Conservation (phyloP, 108 stramenopile genomes). For the Skeletonema menzelii region DNA sequence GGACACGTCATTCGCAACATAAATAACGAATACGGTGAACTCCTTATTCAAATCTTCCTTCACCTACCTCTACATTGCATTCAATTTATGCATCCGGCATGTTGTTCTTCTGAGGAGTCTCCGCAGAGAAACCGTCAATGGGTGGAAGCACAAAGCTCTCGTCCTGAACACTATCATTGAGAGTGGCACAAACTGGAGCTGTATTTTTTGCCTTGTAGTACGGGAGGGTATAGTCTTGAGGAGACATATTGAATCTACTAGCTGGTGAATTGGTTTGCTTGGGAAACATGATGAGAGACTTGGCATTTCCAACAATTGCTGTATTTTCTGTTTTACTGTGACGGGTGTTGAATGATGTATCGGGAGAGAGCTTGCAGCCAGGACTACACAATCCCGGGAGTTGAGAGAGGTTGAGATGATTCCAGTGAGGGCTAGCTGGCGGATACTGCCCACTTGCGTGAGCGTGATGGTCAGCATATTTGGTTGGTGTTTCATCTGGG, state of each 20-base stretch:
- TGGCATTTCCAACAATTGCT: constrained; percentile 32
- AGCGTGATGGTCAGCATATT: constrained; percentile 13
- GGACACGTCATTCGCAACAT: neutral
- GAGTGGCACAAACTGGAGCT: constrained; percentile 6
- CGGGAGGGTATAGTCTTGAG: constrained; percentile 38
- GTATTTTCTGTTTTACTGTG: neutral
- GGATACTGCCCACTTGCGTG: constrained; percentile 1
- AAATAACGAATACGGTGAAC: neutral
- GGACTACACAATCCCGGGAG: constrained; percentile 44
- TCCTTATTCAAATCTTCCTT: neutral
- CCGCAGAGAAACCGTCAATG: constrained; percentile 40
- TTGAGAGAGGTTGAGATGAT: constrained; percentile 46
- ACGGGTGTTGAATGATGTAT: neutral
- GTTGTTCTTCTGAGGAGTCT: constrained; percentile 10
- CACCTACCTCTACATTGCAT: too few species aligned
- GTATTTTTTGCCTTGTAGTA: constrained; percentile 13
- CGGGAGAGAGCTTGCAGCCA: constrained; percentile 32
- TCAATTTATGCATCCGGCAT: neutral
- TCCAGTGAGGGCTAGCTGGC: constrained; percentile 41
- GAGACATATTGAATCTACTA: constrained; percentile 46
- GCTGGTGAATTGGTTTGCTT: constrained; percentile 46
- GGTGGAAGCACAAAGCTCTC: constrained; percentile 50
- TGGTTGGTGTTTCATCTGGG: constrained; percentile 27
- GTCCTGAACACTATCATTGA: constrained; percentile 40
- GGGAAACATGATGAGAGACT: constrained; percentile 43